Evolutionary conservation across 2,329 filamentous ascomycete species (phyloP).

Genomic region (Fusarium brevicatenulatum): DNA sequence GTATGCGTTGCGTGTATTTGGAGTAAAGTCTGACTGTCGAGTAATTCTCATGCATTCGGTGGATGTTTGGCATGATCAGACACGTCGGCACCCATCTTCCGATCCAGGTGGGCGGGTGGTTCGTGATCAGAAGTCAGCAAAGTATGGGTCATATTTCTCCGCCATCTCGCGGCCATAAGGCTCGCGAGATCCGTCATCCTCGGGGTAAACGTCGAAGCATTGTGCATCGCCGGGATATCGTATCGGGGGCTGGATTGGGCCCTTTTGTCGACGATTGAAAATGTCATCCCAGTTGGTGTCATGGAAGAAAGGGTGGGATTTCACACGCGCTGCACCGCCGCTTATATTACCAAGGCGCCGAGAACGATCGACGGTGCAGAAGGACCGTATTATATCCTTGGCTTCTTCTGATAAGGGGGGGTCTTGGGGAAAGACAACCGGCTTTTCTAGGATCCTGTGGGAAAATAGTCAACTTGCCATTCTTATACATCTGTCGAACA

Average conservation of each 20-base stretch:
- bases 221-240: conserved; percentile 78
- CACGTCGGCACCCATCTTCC: neutral
- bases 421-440: conserved; percentile 77
- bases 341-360: conserved; percentile 81
- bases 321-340: conserved; percentile 77
- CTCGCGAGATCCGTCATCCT: conserved; percentile 73
- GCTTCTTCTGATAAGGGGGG: conserved; percentile 73
- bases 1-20: neutral
- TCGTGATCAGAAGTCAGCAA: conserved; percentile 67
- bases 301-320: conserved; percentile 79
- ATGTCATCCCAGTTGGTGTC: conserved; percentile 79
- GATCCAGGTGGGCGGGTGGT: neutral
- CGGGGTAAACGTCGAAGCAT: conserved; percentile 86
- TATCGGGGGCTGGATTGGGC: conserved; percentile 80
- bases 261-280: conserved; percentile 69
- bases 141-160: conserved; percentile 75
- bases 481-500: neutral
- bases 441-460: conserved; percentile 78
- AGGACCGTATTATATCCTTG: conserved; percentile 77
- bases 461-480: conserved; percentile 1
- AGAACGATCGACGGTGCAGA: conserved; percentile 83
- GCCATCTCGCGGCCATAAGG: conserved; percentile 76
- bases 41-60: neutral
- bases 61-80: neutral
- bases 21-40: neutral